A percentile compares a stretch with the other conserved stretches of the same genome.
Evolutionary conservation across 2,329 filamentous ascomycete genomes (phyloP).

Genomic region (Helminthosporium solani): DNA sequence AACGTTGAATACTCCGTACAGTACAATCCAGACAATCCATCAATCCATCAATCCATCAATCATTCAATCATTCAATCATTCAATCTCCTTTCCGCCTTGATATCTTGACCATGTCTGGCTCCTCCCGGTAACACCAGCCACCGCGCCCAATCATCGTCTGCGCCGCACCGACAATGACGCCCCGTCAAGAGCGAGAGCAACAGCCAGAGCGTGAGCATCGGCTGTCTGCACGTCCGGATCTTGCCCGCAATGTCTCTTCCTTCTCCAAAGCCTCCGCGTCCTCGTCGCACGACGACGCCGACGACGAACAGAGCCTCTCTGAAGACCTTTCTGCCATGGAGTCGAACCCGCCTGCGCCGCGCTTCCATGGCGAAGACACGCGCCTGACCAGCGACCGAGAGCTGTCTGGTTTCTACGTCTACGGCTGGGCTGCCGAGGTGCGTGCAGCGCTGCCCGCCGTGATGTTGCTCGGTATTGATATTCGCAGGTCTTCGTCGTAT

Average conservation of each 20-base stretch:
- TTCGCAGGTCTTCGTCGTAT: conserved; percentile 77
- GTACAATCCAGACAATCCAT: too few relatives aligned
- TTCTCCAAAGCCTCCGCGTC: conserved; percentile 38
- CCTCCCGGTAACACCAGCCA: conserved; percentile 9
- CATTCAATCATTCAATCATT: too few relatives aligned
- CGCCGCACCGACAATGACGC: conserved; percentile 27
- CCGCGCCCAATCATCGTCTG: conserved; percentile 27
- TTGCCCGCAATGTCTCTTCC: conserved; percentile 33
- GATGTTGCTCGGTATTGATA: conserved; percentile 8
- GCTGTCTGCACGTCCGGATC: conserved; percentile 22
- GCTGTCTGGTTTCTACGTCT: conserved; percentile 91
- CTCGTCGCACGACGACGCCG: conserved; percentile 44
- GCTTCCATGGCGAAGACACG: conserved; percentile 81
- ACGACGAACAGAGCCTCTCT: conserved; percentile 45
- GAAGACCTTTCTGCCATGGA: conserved; percentile 36
- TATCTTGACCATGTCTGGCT: not conserved
- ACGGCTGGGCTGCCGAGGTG: conserved; percentile 87
- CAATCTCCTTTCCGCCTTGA: not conserved
- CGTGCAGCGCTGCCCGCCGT: not conserved
- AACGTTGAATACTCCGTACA: too few relatives aligned
- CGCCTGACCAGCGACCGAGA: conserved; percentile 86
- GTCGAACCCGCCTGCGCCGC: conserved; percentile 42
- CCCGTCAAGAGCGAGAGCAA: conserved; percentile 31
- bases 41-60: too few relatives aligned
- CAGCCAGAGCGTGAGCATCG: too few relatives aligned